Percentiles rank a stretch among this genome's conserved stretches.
Evolutionary conservation across 768 basidiomycete genomes (phyloP).

Genomic region (Cystobasidium ongulense): DNA sequence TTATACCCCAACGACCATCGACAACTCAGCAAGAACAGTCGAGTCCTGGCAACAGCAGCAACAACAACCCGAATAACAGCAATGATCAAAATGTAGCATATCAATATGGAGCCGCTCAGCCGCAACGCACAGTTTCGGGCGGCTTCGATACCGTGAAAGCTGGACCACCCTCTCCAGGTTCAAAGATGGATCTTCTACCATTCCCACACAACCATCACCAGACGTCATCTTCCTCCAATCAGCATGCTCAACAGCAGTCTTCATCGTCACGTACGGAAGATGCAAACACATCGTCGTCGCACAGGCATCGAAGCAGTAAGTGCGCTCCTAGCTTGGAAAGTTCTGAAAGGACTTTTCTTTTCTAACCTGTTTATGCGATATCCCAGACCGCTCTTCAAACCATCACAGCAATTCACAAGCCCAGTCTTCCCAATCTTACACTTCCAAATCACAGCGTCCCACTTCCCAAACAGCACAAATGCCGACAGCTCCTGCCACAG

Average conservation of each 20-base stretch:
- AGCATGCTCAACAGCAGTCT: background rate
- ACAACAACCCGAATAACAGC: background rate
- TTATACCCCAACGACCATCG: background rate
- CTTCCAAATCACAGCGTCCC: background rate
- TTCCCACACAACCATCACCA: background rate
- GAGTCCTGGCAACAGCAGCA: background rate
- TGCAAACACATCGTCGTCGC: background rate
- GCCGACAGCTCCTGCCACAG: background rate
- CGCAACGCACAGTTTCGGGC: background rate
- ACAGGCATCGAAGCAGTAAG: background rate
- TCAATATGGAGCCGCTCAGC: background rate
- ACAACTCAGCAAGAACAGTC: background rate
- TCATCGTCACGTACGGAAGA: background rate
- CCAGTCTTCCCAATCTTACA: background rate
- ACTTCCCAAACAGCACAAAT: background rate
- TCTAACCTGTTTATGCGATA: too few species aligned
- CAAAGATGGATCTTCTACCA: conserved; percentile 22
- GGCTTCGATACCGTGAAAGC: conserved; percentile 8
- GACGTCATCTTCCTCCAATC: background rate
- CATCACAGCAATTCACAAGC: background rate
- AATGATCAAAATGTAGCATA: background rate
- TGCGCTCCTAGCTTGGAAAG: background rate
- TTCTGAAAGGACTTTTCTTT: too few species aligned
- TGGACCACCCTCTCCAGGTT: conserved; percentile 11
- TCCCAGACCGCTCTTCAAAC: background rate